Evolutionary conservation across 805 yeast genomes (phyloP), one percentile per base, ranked within the genome.

Genomic region (Maudiozyma barnettii): DNA sequence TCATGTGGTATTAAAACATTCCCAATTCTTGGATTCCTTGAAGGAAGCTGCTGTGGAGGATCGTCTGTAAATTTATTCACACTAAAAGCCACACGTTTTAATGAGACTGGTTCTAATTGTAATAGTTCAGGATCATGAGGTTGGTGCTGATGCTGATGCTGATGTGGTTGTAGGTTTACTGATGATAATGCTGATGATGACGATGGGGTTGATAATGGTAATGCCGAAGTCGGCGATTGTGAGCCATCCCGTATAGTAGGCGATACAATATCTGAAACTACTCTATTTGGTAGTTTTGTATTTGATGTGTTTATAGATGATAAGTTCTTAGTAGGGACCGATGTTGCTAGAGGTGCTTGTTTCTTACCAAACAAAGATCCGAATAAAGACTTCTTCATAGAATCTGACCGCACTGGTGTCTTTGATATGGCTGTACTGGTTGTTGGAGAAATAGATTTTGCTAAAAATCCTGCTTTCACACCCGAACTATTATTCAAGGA

Each of bases 31-130:
- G 96, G 96, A 48, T 73, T 75, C 59, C 95, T 69, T 1, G 95
- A 83, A 1, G 97, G 96, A 51, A 89, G 84, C 61, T 89, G 96
- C 59, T 89, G 97, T 1, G 95, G 95, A 2, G 97, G 96, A 63
- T 89, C 96, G 51, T 72, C 73, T 0, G 72, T 73, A 50, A 88
- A 76, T 46, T 82, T 79, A 44, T 84, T 85, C 6, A 86, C 73
- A 1, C 90, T 86, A 64, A 89, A 89, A 1, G 81, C 74, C 4
- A 87, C 95, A 51, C 90, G 70, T 52, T 77, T 74, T 61, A 85
- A 68, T 22, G 63, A 61, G 1, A 71, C 53, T 5, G 57, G 58
- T 12, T 56, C 46, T 31, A 45, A 21, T 14, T 10, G 35, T 14
- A 40, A 54, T 40, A 22, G 50, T 51, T 39, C 33, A 8, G 26